phyloP scores from a whole-genome alignment of 495 filamentous ascomycete species.

The Penicillium egyptiacum region DNA sequence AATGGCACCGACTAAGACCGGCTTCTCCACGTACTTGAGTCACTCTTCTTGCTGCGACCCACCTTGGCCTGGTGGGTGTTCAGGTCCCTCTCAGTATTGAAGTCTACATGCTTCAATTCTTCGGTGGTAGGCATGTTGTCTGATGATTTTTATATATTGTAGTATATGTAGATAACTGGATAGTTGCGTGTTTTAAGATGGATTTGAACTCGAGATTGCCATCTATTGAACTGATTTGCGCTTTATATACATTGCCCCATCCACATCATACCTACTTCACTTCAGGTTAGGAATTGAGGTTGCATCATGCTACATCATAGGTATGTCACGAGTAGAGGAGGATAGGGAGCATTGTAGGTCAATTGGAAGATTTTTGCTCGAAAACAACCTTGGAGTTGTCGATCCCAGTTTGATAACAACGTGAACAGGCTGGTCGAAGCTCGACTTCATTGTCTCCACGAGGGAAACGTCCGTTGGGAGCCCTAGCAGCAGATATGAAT shows the following conservation, averaged over 20 bases:
- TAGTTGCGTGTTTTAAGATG: not conserved
- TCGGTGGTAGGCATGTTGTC: conserved; percentile 39
- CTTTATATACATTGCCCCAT: conserved; percentile 9
- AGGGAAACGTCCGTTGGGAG: not conserved
- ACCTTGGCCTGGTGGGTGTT: conserved; percentile 54
- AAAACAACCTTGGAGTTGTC: conserved; percentile 10
- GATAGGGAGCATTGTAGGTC: not conserved
- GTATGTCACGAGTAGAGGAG: conserved; percentile 32
- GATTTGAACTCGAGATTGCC: not conserved
- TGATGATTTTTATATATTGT: not conserved
- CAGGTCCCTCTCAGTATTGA: conserved; percentile 52
- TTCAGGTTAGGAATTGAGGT: conserved; percentile 6
- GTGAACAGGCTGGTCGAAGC: not conserved
- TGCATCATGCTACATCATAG: conserved; percentile 46
- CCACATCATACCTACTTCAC: conserved; percentile 3
- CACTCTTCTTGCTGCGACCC: conserved; percentile 42
- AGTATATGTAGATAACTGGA: not conserved
- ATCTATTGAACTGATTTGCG: not conserved
- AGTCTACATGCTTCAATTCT: conserved; percentile 38
- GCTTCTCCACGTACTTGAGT: conserved; percentile 42
- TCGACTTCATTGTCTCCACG: conserved; percentile 29
- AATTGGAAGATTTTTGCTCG: not conserved
- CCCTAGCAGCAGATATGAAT: conserved; percentile 26
- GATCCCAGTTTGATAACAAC: conserved; percentile 1
- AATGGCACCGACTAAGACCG: not conserved